phyloP scores from a whole-genome alignment of 2,329 filamentous ascomycete genomes.

The Tricladium varicosporioides region DNA sequence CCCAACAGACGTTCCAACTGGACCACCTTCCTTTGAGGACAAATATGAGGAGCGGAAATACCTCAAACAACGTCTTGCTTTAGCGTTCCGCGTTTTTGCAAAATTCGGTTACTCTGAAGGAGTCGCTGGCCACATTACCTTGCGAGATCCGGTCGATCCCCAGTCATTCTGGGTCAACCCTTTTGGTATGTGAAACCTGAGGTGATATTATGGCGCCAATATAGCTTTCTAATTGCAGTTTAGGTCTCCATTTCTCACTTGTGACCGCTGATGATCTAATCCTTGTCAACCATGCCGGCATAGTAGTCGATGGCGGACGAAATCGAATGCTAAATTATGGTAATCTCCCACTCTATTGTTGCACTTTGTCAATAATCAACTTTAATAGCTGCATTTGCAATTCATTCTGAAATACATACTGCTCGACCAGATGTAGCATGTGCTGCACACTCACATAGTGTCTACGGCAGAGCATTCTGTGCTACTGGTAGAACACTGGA shows the following conservation, averaged over 20 bases:
- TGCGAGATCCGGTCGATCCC: constrained; percentile 27
- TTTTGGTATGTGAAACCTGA: background rate
- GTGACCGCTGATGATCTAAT: constrained; percentile 56
- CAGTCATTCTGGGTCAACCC: constrained; percentile 23
- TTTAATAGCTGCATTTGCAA: constrained; percentile 47
- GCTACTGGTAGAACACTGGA: constrained; percentile 56
- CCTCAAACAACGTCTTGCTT: constrained; percentile 40
- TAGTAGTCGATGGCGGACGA: constrained; percentile 59
- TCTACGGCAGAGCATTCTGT: constrained; percentile 59
- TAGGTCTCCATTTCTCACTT: constrained; percentile 36
- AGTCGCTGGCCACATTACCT: constrained; percentile 41
- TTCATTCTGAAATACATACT: constrained; percentile 54
- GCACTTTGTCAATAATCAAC: background rate
- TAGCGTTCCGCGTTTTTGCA: constrained; percentile 43
- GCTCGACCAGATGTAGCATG: constrained; percentile 55
- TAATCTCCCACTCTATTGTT: background rate
- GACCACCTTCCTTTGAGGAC: constrained; percentile 5
- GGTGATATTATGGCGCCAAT: background rate
- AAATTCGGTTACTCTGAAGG: constrained; percentile 42
- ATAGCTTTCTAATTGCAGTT: constrained; percentile 32
- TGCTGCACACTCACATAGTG: constrained; percentile 54
- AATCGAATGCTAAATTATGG: constrained; percentile 20
- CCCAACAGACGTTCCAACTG: background rate
- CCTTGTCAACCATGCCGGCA: constrained; percentile 56
- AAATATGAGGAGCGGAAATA: constrained; percentile 26